Base-by-base conservation (phyloP, 1,284 basidiomycete species). In the Coniferiporia weirii region DNA sequence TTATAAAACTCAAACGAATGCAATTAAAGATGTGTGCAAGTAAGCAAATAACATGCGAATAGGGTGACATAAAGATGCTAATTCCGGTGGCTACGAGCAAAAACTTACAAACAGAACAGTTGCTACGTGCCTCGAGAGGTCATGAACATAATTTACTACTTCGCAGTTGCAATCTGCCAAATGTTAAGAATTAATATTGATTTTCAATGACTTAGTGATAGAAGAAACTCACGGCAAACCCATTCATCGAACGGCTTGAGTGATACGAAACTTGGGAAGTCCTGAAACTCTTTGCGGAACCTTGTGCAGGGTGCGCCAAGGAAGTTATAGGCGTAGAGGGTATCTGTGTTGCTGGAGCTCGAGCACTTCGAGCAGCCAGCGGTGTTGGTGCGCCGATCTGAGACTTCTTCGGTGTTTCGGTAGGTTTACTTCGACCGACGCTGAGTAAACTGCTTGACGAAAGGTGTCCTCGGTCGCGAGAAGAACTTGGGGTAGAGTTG, bases 311-410 rank as follows among this genome's bases (percentile, higher is more conserved):
- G 54, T 73, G 71, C 43, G 69, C 67, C 34, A 67, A 66, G 10
- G 73, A 79, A 62, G 68, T 73, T 67, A 76, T 79, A 8, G 89
- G 87, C 8, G 88, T 89, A 56, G 79, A 79, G 27, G 83, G 77
- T 19, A 79, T 77, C 20, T 73, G 74, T 57, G 80, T 79, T 8
- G 75, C 71, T 20, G 77, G 76, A 27, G 80, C 82, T 61, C 89
- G 80, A 7, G 83, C 75, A 15, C 80, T 78, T 52, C 89, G 84
- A 61, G 89, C 87, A 44, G 89, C 87, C 61, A 93, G 76, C 3
- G 90, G 90, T 1, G 90, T 91, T 4, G 90, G 90, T 10, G 89
- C 91, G 68, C 89, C 85, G 65, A 93, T 93, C 67, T 89, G 79
- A 8, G 88, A 88, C 73, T 92, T 92, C 77, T 91, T 92, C 27